phyloP scores from a whole-genome alignment of 2,329 filamentous ascomycete genomes.

The Aspergillus phoenicis region DNA sequence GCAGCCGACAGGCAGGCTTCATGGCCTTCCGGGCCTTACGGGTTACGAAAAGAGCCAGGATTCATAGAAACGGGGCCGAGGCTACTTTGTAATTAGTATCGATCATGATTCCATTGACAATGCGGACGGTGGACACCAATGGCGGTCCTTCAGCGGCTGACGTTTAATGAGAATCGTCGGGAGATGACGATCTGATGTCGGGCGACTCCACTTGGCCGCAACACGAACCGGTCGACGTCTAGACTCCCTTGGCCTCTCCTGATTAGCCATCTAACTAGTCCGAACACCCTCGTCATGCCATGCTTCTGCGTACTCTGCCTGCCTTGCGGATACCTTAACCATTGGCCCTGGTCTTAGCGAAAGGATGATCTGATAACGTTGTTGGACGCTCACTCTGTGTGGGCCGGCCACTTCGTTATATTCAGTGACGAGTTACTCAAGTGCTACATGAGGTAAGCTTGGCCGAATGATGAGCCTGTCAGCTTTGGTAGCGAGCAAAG shows the following conservation, averaged over 20 bases:
- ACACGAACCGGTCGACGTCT: neutral
- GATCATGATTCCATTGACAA: neutral
- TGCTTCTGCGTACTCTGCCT: neutral
- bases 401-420: no score
- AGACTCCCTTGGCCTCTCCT: neutral
- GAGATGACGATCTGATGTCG: neutral
- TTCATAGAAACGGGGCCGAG: neutral
- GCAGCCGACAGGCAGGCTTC: neutral
- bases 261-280: neutral
- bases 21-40: neutral
- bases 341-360: neutral
- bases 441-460: neutral
- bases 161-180: neutral
- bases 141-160: neutral
- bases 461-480: neutral
- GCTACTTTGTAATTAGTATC: neutral
- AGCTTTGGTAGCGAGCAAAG: neutral
- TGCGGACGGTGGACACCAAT: neutral
- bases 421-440: no score
- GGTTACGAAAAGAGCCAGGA: neutral
- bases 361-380: neutral
- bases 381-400: neutral
- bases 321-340: neutral
- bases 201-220: neutral
- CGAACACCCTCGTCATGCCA: neutral